Percentiles rank a stretch among this genome's conserved stretches.
phyloP scores from a whole-genome alignment of 1,139 yeast species.

The Suhomyces wounanorum region DNA sequence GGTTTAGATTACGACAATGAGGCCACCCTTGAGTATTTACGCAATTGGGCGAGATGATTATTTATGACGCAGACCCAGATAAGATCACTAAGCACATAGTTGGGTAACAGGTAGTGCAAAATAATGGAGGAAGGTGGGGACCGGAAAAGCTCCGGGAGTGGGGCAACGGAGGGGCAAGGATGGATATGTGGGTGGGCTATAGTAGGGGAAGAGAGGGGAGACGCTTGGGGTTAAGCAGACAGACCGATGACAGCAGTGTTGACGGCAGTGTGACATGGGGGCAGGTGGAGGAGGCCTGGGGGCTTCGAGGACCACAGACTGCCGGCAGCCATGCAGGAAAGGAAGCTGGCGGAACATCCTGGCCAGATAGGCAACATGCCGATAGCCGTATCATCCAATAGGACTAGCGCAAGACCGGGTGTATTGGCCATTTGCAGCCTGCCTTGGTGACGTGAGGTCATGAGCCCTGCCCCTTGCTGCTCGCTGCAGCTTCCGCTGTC shows the following conservation, averaged over 20 bases:
- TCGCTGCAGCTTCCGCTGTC: not conserved
- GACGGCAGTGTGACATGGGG: not conserved
- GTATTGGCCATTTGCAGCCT: not conserved
- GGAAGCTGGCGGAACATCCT: not conserved
- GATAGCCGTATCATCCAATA: conserved; percentile 1
- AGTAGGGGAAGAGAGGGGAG: not conserved
- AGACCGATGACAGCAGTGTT: not conserved
- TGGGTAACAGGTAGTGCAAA: not conserved
- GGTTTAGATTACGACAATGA: not conserved
- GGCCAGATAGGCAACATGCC: not conserved
- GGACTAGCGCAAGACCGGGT: not conserved
- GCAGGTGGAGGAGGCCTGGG: not conserved
- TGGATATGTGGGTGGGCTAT: not conserved
- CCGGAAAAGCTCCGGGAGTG: conserved; percentile 1
- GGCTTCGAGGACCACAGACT: not conserved
- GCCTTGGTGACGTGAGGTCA: not conserved
- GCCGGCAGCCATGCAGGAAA: not conserved
- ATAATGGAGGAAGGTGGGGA: not conserved
- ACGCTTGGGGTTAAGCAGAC: not conserved
- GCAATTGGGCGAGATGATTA: not conserved
- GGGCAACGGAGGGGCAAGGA: not conserved
- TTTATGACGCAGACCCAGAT: conserved; percentile 1
- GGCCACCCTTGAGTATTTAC: not conserved
- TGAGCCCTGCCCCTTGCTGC: not conserved
- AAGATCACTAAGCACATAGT: conserved; percentile 1